Percentiles rank a stretch among this genome's conserved stretches.
Conservation (phyloP, 2,329 filamentous ascomycete species). For the Geosmithia flava region DNA sequence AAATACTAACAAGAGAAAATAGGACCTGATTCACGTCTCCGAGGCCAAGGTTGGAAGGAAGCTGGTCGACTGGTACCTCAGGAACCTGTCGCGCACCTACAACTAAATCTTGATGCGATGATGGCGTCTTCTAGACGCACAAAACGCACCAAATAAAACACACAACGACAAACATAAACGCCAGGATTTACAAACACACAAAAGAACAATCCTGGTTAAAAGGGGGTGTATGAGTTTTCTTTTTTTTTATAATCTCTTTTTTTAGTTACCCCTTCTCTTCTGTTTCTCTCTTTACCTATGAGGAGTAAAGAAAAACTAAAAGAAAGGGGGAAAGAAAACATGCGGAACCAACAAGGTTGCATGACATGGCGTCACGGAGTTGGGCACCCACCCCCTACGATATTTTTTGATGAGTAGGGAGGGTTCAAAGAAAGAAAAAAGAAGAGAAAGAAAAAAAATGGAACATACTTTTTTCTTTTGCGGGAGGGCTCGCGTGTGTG, state of each 20-base stretch:
- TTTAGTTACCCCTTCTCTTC: not conserved
- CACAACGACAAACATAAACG: not conserved
- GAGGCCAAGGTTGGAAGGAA: conserved; percentile 97
- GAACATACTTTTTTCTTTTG: too few species aligned
- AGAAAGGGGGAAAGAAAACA: not conserved
- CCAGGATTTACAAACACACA: not conserved
- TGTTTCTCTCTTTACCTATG: not conserved
- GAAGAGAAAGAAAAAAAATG: not conserved
- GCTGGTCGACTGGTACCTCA: conserved; percentile 97
- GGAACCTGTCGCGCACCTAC: conserved; percentile 92
- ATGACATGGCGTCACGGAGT: conserved; percentile 29
- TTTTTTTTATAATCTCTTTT: not conserved
- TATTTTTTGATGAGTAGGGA: not conserved
- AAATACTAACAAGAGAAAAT: conserved; percentile 10
- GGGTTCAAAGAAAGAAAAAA: not conserved
- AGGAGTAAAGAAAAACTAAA: not conserved
- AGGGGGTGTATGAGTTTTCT: not conserved
- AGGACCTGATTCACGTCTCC: conserved; percentile 97
- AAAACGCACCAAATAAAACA: not conserved
- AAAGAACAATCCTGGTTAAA: not conserved
- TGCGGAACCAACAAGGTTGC: conserved; percentile 9
- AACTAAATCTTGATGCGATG: conserved; percentile 23
- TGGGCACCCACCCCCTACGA: conserved; percentile 12
- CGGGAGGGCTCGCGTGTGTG: too few species aligned
- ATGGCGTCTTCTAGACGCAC: not conserved